These are phyloP conservation scores for Colletotrichum destructivum DNA, from an alignment of 2,329 filamentous ascomycete species.

Conservation along the genomic window DNA sequence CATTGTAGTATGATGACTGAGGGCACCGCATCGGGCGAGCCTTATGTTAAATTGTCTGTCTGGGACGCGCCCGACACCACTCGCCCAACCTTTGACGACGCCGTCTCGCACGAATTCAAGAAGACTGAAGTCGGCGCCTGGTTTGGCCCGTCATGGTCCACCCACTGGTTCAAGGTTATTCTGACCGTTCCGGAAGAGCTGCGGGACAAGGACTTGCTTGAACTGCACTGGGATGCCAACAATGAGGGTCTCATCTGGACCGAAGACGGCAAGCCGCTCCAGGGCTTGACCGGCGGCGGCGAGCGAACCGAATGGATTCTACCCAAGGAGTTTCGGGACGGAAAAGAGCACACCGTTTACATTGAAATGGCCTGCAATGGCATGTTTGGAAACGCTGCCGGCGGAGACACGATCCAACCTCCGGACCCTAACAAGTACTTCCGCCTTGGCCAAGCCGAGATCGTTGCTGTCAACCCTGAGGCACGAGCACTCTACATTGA, in stretches of 20 bases:
- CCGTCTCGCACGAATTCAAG: slow-evolving; percentile 80
- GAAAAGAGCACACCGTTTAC: slow-evolving; percentile 90
- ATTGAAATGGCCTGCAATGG: slow-evolving; percentile 99
- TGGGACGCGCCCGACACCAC: slow-evolving; percentile 86
- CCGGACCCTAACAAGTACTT: slow-evolving; percentile 89
- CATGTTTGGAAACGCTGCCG: slow-evolving; percentile 95
- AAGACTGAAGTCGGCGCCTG: slow-evolving; percentile 81
- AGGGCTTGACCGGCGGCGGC: slow-evolving; percentile 91
- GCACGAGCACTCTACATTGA: slow-evolving; percentile 89
- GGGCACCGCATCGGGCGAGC: slow-evolving; percentile 74
- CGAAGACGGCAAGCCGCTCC: slow-evolving; percentile 88
- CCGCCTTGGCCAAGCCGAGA: slow-evolving; percentile 82
- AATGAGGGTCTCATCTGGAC: slow-evolving; percentile 97
- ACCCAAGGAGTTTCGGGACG: slow-evolving; percentile 85
- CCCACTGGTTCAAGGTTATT: slow-evolving; percentile 94
- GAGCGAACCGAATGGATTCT: slow-evolving; percentile 94
- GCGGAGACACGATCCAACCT: slow-evolving; percentile 89
- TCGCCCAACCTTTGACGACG: slow-evolving; percentile 90
- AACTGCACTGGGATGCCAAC: slow-evolving; percentile 96
- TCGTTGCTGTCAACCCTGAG: slow-evolving; percentile 89
- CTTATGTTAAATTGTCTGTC: slow-evolving; percentile 86
- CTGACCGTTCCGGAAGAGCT: slow-evolving; percentile 84
- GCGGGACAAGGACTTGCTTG: slow-evolving; percentile 83
- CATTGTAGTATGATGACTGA: slow-evolving; percentile 78
- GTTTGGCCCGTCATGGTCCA: slow-evolving; percentile 97